These are phyloP conservation scores for Hibiscus syriacus DNA, from an alignment of 345 rosid genomes.

Conservation along the genomic window DNA sequence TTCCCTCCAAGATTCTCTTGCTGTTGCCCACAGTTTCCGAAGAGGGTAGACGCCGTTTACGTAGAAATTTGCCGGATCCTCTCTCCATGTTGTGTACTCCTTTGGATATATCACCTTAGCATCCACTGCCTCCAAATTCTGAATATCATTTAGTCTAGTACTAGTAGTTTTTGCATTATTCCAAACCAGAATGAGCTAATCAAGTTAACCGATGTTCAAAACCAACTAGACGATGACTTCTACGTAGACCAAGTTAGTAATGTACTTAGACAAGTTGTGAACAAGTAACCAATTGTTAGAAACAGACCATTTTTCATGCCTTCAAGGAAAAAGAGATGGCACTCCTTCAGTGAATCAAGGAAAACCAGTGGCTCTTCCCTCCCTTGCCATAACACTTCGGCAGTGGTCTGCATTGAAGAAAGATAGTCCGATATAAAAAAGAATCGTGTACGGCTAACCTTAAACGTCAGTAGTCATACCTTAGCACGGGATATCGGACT, in stretches of 20 bases:
- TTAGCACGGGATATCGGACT: conserved; percentile 64
- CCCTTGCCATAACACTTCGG: conserved; percentile 51
- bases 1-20: conserved; percentile 65
- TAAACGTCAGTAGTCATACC: conserved; percentile 22
- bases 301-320: conserved; percentile 71
- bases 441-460: background rate
- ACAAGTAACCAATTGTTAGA: background rate
- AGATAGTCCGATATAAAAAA: background rate
- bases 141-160: conserved; percentile 32
- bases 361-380: conserved; percentile 49
- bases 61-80: conserved; percentile 46
- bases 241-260: background rate
- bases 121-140: conserved; percentile 71
- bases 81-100: conserved; percentile 53
- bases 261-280: background rate
- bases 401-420: conserved; percentile 40
- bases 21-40: conserved; percentile 43
- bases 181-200: background rate
- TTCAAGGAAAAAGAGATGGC: conserved; percentile 53
- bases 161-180: background rate
- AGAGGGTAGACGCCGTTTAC: conserved; percentile 59
- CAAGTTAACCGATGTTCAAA: background rate
- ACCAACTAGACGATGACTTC: background rate
- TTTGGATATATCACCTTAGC: conserved; percentile 43
- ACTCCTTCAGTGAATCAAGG: conserved; percentile 58